Evolutionary conservation across 2,329 filamentous ascomycete genomes (phyloP).

Genomic region (Onygenales sp.): DNA sequence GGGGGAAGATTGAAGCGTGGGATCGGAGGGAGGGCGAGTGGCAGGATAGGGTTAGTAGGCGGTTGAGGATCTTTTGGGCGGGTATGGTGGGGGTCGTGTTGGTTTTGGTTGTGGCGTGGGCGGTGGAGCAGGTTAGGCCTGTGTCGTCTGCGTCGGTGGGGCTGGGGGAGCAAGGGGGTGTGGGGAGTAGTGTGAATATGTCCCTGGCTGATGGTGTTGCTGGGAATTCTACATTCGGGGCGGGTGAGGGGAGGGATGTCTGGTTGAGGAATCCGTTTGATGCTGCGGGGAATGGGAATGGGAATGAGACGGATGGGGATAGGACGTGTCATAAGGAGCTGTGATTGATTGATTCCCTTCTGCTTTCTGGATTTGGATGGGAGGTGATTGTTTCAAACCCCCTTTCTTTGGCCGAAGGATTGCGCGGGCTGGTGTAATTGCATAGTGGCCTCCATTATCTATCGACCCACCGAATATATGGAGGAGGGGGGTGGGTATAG

Average conservation of each 20-base stretch:
- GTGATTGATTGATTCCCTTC: too few relatives aligned
- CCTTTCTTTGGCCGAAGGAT: too few relatives aligned
- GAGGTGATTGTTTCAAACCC: too few relatives aligned
- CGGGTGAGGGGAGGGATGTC: neutral
- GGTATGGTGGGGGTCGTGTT: conserved; percentile 18
- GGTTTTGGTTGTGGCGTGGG: conserved; percentile 19
- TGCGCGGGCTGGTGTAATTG: too few relatives aligned
- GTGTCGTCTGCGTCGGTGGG: too few relatives aligned
- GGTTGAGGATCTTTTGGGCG: conserved; percentile 31
- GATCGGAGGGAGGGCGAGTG: conserved; percentile 34
- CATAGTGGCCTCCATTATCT: too few relatives aligned
- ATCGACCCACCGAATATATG: too few relatives aligned
- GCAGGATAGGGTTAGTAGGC: conserved; percentile 28
- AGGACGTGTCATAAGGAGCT: neutral
- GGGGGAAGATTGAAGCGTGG: conserved; percentile 32
- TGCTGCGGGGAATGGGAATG: neutral
- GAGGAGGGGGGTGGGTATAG: too few relatives aligned
- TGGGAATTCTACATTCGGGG: neutral
- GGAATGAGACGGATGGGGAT: neutral
- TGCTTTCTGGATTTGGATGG: too few relatives aligned
- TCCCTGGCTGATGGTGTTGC: neutral
- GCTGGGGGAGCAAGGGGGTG: neutral
- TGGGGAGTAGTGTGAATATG: neutral
- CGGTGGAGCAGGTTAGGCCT: conserved; percentile 5
- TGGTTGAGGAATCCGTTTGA: neutral